These are phyloP conservation scores for Petasospora rhodanensis DNA, from an alignment of 1,139 yeast species.

Conservation along the genomic window DNA sequence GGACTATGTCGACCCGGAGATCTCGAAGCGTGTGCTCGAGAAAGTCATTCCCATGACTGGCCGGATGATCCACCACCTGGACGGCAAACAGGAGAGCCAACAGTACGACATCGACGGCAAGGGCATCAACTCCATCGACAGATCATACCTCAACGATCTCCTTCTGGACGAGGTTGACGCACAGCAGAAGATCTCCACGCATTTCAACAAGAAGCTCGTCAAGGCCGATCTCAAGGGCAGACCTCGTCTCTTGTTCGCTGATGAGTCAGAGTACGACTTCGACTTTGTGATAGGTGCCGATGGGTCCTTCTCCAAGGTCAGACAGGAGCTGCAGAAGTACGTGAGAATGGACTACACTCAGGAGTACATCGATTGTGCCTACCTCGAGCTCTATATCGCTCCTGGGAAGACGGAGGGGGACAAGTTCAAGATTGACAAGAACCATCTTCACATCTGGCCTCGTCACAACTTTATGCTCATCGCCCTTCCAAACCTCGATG, in stretches of 20 bases:
- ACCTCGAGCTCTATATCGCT: slow-evolving; percentile 72
- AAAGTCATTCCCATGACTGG: slow-evolving; percentile 83
- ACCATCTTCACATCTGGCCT: slow-evolving; percentile 94
- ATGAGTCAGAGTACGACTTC: slow-evolving; percentile 26
- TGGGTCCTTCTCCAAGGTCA: slow-evolving; percentile 76
- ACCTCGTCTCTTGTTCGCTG: slow-evolving; percentile 27
- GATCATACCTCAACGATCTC: slow-evolving; percentile 61
- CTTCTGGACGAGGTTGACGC: slow-evolving; percentile 55
- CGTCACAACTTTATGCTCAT: slow-evolving; percentile 81
- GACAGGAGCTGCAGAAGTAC: slow-evolving; percentile 63
- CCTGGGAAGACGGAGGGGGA: slow-evolving; percentile 32
- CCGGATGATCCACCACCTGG: slow-evolving; percentile 75
- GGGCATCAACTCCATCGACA: slow-evolving; percentile 78
- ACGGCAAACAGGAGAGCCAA: slow-evolving; percentile 66
- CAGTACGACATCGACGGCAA: slow-evolving; percentile 74
- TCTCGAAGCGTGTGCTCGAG: slow-evolving; percentile 52
- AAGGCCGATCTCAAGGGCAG: slow-evolving; percentile 30
- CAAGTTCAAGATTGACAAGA: slow-evolving; percentile 53
- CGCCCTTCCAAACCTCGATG: slow-evolving; percentile 80
- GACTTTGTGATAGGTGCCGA: slow-evolving; percentile 80
- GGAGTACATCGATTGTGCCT: slow-evolving; percentile 80
- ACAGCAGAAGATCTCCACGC: slow-evolving; percentile 38
- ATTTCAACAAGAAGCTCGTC: slow-evolving; percentile 57
- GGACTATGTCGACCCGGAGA: slow-evolving; percentile 50
- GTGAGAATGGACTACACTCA: slow-evolving; percentile 70